Percentiles rank a stretch among this genome's conserved stretches.
These are phyloP conservation scores for Fusarium luffae DNA, from an alignment of 2,329 filamentous ascomycete genomes.

Conservation along the genomic window DNA sequence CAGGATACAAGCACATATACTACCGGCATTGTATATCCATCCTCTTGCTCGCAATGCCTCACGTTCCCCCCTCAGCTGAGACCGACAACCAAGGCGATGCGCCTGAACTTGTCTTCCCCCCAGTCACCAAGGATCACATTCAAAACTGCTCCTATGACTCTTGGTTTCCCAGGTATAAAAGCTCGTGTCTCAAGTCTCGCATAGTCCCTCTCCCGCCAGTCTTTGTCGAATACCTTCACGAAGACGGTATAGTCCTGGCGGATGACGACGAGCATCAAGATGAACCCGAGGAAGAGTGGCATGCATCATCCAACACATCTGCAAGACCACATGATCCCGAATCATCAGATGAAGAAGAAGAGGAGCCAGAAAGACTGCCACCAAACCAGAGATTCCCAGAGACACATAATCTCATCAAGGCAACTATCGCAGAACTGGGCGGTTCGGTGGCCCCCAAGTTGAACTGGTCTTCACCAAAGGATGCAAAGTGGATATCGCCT, in stretches of 20 bases:
- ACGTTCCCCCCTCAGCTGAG: conserved; percentile 43
- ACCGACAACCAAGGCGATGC: conserved; percentile 25
- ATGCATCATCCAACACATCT: conserved; percentile 49
- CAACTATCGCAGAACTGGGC: conserved; percentile 82
- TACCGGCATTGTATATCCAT: background rate
- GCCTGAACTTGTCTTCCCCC: conserved; percentile 74
- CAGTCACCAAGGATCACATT: conserved; percentile 86
- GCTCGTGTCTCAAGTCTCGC: conserved; percentile 84
- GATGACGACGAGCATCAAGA: conserved; percentile 68
- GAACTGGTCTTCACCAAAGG: conserved; percentile 97
- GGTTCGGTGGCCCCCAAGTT: conserved; percentile 91
- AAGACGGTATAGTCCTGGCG: conserved; percentile 91
- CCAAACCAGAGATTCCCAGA: conserved; percentile 73
- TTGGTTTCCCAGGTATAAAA: conserved; percentile 89
- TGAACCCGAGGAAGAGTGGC: conserved; percentile 67
- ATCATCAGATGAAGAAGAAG: conserved; percentile 61
- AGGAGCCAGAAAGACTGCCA: conserved; percentile 52
- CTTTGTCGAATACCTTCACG: conserved; percentile 88
- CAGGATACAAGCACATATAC: background rate
- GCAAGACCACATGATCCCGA: conserved; percentile 53
- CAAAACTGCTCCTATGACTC: conserved; percentile 93
- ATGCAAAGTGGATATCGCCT: conserved; percentile 90
- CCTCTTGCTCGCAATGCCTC: conserved; percentile 47
- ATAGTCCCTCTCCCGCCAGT: conserved; percentile 79
- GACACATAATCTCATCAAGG: conserved; percentile 80